These are phyloP conservation scores for Sonneratia alba DNA, from an alignment of 345 rosid species.

Conservation along the genomic window DNA sequence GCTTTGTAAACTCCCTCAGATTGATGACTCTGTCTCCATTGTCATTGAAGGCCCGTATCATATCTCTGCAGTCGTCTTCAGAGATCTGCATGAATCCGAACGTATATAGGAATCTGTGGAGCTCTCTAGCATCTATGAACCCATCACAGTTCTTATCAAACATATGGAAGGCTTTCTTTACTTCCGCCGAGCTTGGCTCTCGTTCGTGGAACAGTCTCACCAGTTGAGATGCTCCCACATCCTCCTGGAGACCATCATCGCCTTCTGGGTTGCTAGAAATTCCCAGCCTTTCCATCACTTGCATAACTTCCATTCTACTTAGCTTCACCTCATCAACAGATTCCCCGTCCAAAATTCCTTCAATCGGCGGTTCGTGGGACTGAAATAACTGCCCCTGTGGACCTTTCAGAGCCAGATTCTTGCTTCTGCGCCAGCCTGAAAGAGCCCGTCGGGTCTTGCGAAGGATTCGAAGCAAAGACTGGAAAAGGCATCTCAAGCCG, in stretches of 20 bases:
- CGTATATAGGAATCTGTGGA: constrained; percentile 23
- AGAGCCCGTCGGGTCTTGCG: neutral
- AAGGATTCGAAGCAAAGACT: constrained; percentile 1
- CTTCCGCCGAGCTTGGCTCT: constrained; percentile 31
- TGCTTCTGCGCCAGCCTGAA: neutral
- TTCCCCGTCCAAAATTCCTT: neutral
- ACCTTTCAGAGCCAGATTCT: neutral
- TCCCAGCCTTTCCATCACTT: constrained; percentile 23
- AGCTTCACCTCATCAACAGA: constrained; percentile 8
- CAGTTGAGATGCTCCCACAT: constrained; percentile 18
- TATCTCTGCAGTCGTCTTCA: constrained; percentile 40
- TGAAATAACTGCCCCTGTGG: neutral
- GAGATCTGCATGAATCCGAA: constrained; percentile 30
- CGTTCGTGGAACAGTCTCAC: constrained; percentile 30
- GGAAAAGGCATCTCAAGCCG: constrained; percentile 14
- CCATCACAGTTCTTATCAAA: constrained; percentile 62
- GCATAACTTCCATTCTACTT: constrained; percentile 24
- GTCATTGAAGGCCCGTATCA: constrained; percentile 42
- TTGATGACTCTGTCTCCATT: constrained; percentile 45
- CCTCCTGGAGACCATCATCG: constrained; percentile 5
- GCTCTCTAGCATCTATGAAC: constrained; percentile 50
- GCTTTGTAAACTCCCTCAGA: constrained; percentile 37
- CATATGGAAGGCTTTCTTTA: constrained; percentile 39
- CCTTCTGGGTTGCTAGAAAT: constrained; percentile 4
- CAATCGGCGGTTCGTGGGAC: neutral